Percentiles rank a stretch among this genome's conserved stretches.
Evolutionary conservation across 768 basidiomycete genomes (phyloP).

Genomic region (Boletellus ananas): DNA sequence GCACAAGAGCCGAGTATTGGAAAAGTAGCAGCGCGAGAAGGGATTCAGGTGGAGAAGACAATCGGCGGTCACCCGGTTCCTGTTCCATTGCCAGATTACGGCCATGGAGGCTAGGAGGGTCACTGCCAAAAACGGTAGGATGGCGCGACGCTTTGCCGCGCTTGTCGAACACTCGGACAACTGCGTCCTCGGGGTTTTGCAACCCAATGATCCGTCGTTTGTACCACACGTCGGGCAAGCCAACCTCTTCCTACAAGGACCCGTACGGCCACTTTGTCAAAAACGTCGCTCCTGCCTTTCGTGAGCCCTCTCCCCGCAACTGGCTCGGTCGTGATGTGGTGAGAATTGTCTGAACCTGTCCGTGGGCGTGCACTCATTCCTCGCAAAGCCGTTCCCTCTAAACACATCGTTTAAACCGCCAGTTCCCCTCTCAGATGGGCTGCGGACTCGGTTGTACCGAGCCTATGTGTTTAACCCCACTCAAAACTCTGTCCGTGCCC

Average conservation of each 20-base stretch:
- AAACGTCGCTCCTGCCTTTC: conserved; percentile 20
- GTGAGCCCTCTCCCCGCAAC: conserved; percentile 42
- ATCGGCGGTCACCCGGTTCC: not conserved
- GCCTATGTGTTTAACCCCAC: conserved; percentile 58
- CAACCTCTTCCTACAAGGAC: conserved; percentile 10
- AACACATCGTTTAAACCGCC: conserved; percentile 84
- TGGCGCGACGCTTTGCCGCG: no score
- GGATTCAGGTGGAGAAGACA: not conserved
- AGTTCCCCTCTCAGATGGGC: conserved; percentile 62
- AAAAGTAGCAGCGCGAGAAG: conserved; percentile 43
- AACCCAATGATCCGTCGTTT: conserved; percentile 22
- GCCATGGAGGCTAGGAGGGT: no score
- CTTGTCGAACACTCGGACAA: no score
- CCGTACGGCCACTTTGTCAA: conserved; percentile 19
- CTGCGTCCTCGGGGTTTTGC: conserved; percentile 14
- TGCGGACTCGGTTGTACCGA: conserved; percentile 55
- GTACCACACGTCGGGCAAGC: conserved; percentile 10
- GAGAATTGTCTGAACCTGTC: conserved; percentile 29
- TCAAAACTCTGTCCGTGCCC: conserved; percentile 50
- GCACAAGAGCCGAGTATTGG: conserved; percentile 49
- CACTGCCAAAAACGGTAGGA: no score
- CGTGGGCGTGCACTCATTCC: not conserved
- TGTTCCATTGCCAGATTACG: not conserved
- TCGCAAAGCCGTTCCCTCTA: conserved; percentile 72
- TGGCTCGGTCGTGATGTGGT: conserved; percentile 63